A percentile compares a stretch with the other conserved stretches of the same genome.
phyloP scores from a whole-genome alignment of 2,329 filamentous ascomycete genomes.

The Aureobasidium sp. region DNA sequence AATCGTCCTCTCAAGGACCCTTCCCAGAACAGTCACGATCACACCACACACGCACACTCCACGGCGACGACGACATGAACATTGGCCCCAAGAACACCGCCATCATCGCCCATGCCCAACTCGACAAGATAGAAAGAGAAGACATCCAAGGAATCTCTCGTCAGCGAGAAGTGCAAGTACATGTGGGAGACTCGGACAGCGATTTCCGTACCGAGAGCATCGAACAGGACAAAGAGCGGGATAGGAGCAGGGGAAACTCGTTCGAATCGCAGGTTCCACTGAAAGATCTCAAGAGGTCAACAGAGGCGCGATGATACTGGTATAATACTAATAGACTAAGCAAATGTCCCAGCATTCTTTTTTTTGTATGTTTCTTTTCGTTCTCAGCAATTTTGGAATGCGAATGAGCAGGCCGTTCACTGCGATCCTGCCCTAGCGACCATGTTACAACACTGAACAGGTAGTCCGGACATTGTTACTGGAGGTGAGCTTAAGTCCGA shows the following conservation, averaged over 20 bases:
- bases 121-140: not conserved
- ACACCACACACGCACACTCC: not conserved
- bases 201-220: not conserved
- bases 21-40: not conserved
- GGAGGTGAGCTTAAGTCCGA: too few relatives aligned
- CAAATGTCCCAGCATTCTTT: too few relatives aligned
- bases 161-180: slow-evolving; percentile 1
- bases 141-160: slow-evolving; percentile 3
- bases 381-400: not conserved
- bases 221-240: not conserved
- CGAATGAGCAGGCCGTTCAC: too few relatives aligned
- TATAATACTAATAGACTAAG: not conserved
- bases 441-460: too few relatives aligned
- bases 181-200: slow-evolving; percentile 1
- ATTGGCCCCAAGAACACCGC: slow-evolving; percentile 3
- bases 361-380: not conserved
- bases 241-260: not conserved
- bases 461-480: too few relatives aligned
- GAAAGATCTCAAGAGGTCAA: not conserved
- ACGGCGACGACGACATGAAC: not conserved
- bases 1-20: not conserved
- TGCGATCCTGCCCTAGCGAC: too few relatives aligned
- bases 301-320: not conserved
- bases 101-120: not conserved
- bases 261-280: slow-evolving; percentile 2